Base-by-base conservation (phyloP, 768 basidiomycete genomes). In the Amanita phalloides region DNA sequence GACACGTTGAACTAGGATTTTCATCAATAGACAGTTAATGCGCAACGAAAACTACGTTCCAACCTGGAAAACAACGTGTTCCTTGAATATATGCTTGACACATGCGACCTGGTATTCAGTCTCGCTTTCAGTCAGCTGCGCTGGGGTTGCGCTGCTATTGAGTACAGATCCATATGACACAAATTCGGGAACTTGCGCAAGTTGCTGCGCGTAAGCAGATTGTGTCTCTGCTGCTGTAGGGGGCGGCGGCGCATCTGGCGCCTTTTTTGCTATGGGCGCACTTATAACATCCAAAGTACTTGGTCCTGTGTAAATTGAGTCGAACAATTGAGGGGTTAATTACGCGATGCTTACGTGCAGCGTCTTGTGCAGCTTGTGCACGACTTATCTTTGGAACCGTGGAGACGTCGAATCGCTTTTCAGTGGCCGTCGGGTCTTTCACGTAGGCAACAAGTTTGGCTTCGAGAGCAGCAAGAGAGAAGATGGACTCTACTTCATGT, bases 61-160 rank as follows among this genome's bases (percentile, higher is more conserved):
- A 62, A 90, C 92, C 79, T 95, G 95, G 82, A 99, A 98, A 38
- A 99, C 94, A 54, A 98, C 66, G 63, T 97, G 90, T 55, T 92
- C 90, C 64, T 82, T 84, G 78, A 92, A 99, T 53, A 97, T 80
- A 66, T 99, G 96, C 71, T 97, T 98, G 67, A 96, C 90, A 59
- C 90, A 90, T 8, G 87, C 82, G 44, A 97, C 95, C 62, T 96
- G 92, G 63, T 98, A 99, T 69, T 98, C 96, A 3, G 93, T 98
- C 69, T 97, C 96, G 60, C 80, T 87, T 70, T 99, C 96, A 11
- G 96, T 98, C 53, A 98, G 81, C 56, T 86, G 88, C 21, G 76
- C 69, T 9, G 86, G 83, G 58, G 82, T 89, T 35, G 77, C 56
- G 56, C 81, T 89, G 75, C 91, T 97, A 68, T 85, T 91, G 62